A percentile compares a stretch with the other conserved stretches of the same genome.
phyloP scores from a whole-genome alignment of 805 yeast genomes.

The Metschnikowia colocasiae region DNA sequence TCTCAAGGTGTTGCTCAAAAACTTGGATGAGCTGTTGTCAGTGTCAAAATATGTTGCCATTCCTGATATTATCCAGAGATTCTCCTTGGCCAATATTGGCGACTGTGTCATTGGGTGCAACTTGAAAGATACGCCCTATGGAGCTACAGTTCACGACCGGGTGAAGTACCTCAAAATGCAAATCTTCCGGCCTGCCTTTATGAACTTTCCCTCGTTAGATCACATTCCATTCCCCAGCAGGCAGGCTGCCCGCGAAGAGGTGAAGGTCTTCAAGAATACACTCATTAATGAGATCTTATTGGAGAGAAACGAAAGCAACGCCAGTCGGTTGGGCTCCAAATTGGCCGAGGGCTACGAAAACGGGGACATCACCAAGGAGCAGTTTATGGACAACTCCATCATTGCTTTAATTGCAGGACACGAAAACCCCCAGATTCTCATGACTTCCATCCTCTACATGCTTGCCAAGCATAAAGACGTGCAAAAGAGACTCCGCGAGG shows the following conservation, averaged over 20 bases:
- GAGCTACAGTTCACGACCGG: constrained; percentile 34
- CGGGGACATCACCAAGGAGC: constrained; percentile 40
- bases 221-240: constrained; percentile 47
- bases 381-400: constrained; percentile 51
- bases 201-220: constrained; percentile 56
- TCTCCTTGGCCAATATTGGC: constrained; percentile 47
- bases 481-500: constrained; percentile 30
- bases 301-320: constrained; percentile 37
- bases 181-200: constrained; percentile 51
- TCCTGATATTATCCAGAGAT: constrained; percentile 42
- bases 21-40: constrained; percentile 19
- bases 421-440: constrained; percentile 55
- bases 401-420: constrained; percentile 60
- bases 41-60: constrained; percentile 3
- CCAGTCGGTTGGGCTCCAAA: constrained; percentile 17
- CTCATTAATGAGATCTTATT: constrained; percentile 18
- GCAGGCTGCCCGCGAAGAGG: constrained; percentile 35
- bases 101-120: constrained; percentile 50
- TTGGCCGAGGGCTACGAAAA: constrained; percentile 37
- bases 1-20: constrained; percentile 28
- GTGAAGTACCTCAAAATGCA: constrained; percentile 46
- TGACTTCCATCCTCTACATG: constrained; percentile 45
- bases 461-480: constrained; percentile 40
- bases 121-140: constrained; percentile 35
- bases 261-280: constrained; percentile 25